A percentile compares a stretch with the other conserved stretches of the same genome.
Conservation (phyloP, 2,329 filamentous ascomycete species). For the Phaeosphaeria sp. region DNA sequence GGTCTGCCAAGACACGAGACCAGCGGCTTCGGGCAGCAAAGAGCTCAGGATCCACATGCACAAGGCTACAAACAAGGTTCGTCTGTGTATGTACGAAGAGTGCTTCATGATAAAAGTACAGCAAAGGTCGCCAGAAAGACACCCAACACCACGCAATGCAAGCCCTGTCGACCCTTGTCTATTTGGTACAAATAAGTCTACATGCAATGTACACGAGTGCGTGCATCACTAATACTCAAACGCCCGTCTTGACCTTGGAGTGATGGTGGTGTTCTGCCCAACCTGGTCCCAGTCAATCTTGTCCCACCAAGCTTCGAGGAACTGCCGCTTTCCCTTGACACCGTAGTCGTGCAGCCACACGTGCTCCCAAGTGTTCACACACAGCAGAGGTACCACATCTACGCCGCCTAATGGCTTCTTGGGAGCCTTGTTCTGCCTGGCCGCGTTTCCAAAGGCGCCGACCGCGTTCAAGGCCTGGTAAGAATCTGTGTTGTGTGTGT, state of each 20-base stretch:
- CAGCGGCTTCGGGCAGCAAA: not conserved
- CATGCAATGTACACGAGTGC: slow-evolving; percentile 11
- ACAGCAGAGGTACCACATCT: slow-evolving; percentile 78
- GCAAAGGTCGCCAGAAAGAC: slow-evolving; percentile 1
- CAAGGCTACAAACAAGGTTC: not conserved
- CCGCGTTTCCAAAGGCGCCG: slow-evolving; percentile 47
- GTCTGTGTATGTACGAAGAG: not conserved
- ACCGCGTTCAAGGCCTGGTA: slow-evolving; percentile 44
- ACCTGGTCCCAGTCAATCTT: slow-evolving; percentile 85
- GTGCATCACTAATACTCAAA: slow-evolving; percentile 12
- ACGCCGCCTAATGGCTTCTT: slow-evolving; percentile 69
- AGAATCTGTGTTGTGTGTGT: slow-evolving; percentile 57
- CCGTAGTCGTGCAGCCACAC: slow-evolving; percentile 87
- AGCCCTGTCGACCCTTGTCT: slow-evolving; percentile 2
- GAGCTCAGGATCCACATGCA: not conserved
- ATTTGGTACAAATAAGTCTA: slow-evolving; percentile 25
- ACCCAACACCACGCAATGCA: slow-evolving; percentile 17
- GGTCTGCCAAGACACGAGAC: not conserved
- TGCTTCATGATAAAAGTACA: slow-evolving; percentile 5
- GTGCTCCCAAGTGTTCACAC: slow-evolving; percentile 97
- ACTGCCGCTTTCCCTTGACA: slow-evolving; percentile 75
- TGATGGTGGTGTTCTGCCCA: slow-evolving; percentile 28
- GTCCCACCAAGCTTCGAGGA: slow-evolving; percentile 84
- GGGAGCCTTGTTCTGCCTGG: slow-evolving; percentile 30
- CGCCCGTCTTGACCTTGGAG: slow-evolving; percentile 1